phyloP scores from a whole-genome alignment of 345 rosid genomes.

The Crucihimalaya himalaica region DNA sequence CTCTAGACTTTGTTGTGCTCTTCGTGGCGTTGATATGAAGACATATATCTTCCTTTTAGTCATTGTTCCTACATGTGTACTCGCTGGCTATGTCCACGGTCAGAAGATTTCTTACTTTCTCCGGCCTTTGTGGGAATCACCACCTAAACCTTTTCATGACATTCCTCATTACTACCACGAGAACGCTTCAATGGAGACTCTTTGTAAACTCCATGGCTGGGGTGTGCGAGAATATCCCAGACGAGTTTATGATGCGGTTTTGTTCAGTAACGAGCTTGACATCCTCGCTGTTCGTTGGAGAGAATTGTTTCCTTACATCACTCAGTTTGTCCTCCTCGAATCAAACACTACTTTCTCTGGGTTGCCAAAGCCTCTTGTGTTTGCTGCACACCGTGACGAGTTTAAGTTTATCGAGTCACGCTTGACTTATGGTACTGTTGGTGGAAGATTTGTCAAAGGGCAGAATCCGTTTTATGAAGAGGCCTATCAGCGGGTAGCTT shows the following conservation, averaged over 20 bases:
- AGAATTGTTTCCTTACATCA: constrained; percentile 73
- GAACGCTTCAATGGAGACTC: constrained; percentile 75
- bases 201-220: constrained; percentile 93
- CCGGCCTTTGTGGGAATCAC: constrained; percentile 85
- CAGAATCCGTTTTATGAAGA: constrained; percentile 86
- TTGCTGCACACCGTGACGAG: constrained; percentile 58
- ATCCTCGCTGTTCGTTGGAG: constrained; percentile 75
- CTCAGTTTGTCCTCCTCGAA: constrained; percentile 79
- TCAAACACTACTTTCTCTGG: constrained; percentile 88
- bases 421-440: constrained; percentile 70
- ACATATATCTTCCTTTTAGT: constrained; percentile 64
- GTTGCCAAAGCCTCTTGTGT: constrained; percentile 60
- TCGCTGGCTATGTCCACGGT: constrained; percentile 65
- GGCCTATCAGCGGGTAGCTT: constrained; percentile 78
- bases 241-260: constrained; percentile 81
- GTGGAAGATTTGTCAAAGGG: constrained; percentile 72
- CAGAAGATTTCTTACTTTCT: constrained; percentile 85
- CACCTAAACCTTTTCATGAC: constrained; percentile 78
- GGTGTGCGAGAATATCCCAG: constrained; percentile 76
- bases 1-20: constrained; percentile 85
- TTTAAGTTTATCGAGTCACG: constrained; percentile 74
- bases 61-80: constrained; percentile 69
- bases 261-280: constrained; percentile 86
- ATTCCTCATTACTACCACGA: constrained; percentile 81
- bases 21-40: constrained; percentile 87